Base-by-base conservation (phyloP, 73 alveolate genomes). In the Tetrahymena borealis region DNA sequence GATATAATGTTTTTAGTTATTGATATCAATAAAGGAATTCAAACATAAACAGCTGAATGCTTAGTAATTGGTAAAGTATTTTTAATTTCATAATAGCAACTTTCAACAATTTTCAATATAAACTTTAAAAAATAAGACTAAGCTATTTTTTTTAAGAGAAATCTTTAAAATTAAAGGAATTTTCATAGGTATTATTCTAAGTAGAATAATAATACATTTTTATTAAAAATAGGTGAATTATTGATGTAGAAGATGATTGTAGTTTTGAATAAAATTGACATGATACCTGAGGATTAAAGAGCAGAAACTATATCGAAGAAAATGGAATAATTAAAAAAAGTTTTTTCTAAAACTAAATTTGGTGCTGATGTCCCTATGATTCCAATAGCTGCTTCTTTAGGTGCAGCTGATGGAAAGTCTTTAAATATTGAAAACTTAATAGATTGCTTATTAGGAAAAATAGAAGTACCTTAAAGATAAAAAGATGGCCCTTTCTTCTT, bases 1-100 rank as follows among this genome's bases (percentile, higher is more conserved):
- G 99, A 99, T 92, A 91, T 97, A 43, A 97, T 98, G 98, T 96
- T 99, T 40, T 93, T 99, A 94, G 99, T 99, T 33, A 95, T 99
- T 40, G 99, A 98, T 92, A 99, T 99, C 38, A 90, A 97, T 40
- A 97, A 97, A 96, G 99, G 97, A 16, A 90, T 91, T 32, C 91
- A 92, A 91, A 91, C 95, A n/a, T 91, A 85, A 90, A 85, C 94
- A 11, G 94, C 94, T 18, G 96, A 91, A 77, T 94, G 94, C 39
- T 38, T 91, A 38, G 96, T 90, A 4, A 78, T 91, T 11, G 77
- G 78, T 79, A 39, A 39, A 3, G n/a, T n/a, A 33, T 18, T 35
- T 35, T 37, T 78, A 78, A 37, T 12, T 35, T 78, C 91, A 18
- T 41, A 2, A 41, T 7, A 9, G 16, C 16, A 41, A 41, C 78